phyloP scores from a whole-genome alignment of 129 eudicot genomes.

The Arctium minus region DNA sequence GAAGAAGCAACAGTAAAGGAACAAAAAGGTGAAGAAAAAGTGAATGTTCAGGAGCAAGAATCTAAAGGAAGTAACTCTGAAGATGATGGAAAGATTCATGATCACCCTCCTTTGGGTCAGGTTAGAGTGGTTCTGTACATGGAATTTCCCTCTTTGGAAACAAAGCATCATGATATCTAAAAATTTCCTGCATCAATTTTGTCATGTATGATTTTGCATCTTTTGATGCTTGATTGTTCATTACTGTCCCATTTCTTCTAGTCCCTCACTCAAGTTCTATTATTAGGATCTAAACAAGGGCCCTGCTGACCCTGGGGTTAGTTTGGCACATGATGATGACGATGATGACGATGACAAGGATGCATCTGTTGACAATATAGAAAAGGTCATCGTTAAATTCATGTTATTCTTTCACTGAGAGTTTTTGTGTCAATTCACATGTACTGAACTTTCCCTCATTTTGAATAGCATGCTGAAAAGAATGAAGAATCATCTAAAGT shows the following conservation, averaged over 20 bases:
- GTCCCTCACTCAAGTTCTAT: slow-evolving; percentile 2
- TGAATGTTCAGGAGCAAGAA: slow-evolving; percentile 35
- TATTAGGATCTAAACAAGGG: slow-evolving; percentile 45
- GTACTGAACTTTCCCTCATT: slow-evolving; percentile 6
- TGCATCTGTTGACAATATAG: slow-evolving; percentile 30
- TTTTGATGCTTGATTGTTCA: slow-evolving; percentile 10
- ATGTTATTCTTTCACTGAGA: slow-evolving; percentile 9
- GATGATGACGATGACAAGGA: slow-evolving; percentile 30
- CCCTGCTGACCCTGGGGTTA: slow-evolving; percentile 30
- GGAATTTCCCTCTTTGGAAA: not conserved
- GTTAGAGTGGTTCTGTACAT: slow-evolving; percentile 29
- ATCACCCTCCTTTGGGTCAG: slow-evolving; percentile 47
- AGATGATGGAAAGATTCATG: slow-evolving; percentile 35
- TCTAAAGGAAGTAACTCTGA: slow-evolving; percentile 34
- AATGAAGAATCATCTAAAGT: slow-evolving; percentile 34
- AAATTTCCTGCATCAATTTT: not conserved
- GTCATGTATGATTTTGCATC: slow-evolving; percentile 9
- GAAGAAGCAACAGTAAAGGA: slow-evolving; percentile 53
- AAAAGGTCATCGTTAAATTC: slow-evolving; percentile 33
- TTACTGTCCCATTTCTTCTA: not conserved
- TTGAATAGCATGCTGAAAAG: slow-evolving; percentile 35
- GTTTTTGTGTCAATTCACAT: not conserved
- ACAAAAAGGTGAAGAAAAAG: slow-evolving; percentile 37
- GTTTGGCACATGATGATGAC: slow-evolving; percentile 24
- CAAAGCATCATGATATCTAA: not conserved